Evolutionary conservation across 768 basidiomycete genomes (phyloP), one percentile per base, ranked within the genome.

Genomic region (Agaricus bisporus): DNA sequence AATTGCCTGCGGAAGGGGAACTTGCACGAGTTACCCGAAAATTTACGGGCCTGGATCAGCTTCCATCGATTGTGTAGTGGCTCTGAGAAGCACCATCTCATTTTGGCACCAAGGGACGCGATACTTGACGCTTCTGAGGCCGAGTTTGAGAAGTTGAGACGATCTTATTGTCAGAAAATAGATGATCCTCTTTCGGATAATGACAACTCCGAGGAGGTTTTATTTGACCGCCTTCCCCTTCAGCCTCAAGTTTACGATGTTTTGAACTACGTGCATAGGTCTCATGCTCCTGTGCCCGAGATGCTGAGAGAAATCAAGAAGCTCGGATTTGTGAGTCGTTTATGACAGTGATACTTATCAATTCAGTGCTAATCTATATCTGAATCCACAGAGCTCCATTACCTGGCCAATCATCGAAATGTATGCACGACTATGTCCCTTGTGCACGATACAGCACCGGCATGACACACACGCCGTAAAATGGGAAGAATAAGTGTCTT

Each of bases 371-470:
- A 44, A 52, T 42, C 11, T 8, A 45, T 8, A 2, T 54, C 52
- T 32, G 46, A 29, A 32, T 59, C 38, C 50, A 20, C 48, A 87
- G 85, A 77, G 82, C 25, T 73, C 72, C 20, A 77, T 87, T 51
- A 86, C 85, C 7, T 87, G 83, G 84, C 82, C 85, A 3, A 87
- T 87, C 82, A 75, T 80, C 5, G 85, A 87, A 63, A 75, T 80
- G 36, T 87, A 86, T 65, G 70, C 75, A 38, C 76, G 75, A 29
- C 66, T 85, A 39, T 87, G 85, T 59, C 85, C 85, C 25, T 59
- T 72, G 5, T 77, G 75, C 60, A 68, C 61, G 37, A 58, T 69
- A 35, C 63, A 47, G 26, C 44, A 54, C 25, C 25, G 52, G 22
- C 52, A 47, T 12, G 52, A 54, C 22, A 17, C 18, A 28, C 44